Conservation (phyloP, 2,329 filamentous ascomycete species). For the Metarhizium robertsii region DNA sequence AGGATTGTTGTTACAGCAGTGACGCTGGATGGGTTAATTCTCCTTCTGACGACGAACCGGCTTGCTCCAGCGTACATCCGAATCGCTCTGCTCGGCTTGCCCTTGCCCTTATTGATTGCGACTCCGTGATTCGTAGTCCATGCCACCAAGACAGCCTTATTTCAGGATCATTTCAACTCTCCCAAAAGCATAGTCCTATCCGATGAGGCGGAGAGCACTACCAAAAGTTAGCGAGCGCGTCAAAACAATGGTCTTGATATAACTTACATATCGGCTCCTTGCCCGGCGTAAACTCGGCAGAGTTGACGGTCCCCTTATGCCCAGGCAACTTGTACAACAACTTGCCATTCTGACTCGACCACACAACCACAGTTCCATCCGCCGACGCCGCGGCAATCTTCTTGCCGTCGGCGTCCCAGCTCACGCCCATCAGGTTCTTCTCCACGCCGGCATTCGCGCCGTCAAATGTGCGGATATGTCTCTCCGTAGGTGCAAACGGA, state of each 20-base stretch:
- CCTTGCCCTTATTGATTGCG: background rate
- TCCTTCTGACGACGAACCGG: too few species aligned
- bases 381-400: slow-evolving; percentile 83
- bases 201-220: slow-evolving; percentile 84
- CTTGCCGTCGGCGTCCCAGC: slow-evolving; percentile 81
- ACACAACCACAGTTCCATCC: slow-evolving; percentile 83
- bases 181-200: slow-evolving; percentile 78
- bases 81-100: background rate
- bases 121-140: background rate
- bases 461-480: slow-evolving; percentile 80
- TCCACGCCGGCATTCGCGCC: slow-evolving; percentile 83
- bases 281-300: slow-evolving; percentile 79
- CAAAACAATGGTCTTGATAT: background rate
- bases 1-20: too few species aligned
- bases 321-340: slow-evolving; percentile 90
- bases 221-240: slow-evolving; percentile 24
- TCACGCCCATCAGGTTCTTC: slow-evolving; percentile 82
- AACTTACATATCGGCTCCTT: slow-evolving; percentile 80
- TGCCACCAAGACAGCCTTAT: slow-evolving; percentile 13
- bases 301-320: slow-evolving; percentile 91
- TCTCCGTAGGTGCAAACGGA: slow-evolving; percentile 82
- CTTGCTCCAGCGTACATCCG: background rate
- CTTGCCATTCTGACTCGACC: slow-evolving; percentile 83
- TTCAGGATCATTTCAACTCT: slow-evolving; percentile 55
- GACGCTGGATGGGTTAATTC: too few species aligned